Percentiles rank a stretch among this genome's conserved stretches.
These are phyloP conservation scores for Pulveroboletus sp. DNA, from an alignment of 768 basidiomycete species.

Conservation along the genomic window DNA sequence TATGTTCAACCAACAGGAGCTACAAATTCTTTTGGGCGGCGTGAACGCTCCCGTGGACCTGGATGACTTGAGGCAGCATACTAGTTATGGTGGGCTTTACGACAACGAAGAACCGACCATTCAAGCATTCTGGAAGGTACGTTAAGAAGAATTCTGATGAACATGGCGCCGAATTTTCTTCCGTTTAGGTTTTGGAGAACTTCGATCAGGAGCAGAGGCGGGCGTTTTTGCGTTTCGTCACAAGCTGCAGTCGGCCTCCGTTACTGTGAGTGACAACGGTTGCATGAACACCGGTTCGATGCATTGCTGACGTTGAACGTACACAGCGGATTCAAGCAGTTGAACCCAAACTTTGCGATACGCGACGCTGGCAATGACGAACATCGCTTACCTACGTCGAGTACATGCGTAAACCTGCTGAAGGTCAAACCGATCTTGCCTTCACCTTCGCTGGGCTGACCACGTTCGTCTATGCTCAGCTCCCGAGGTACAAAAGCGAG, in stretches of 20 bases:
- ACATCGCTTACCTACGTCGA: slow-evolving; percentile 65
- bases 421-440: slow-evolving; percentile 49
- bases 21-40: slow-evolving; percentile 88
- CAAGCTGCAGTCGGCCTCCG: slow-evolving; percentile 87
- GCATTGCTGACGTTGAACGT: background rate
- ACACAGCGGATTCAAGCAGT: slow-evolving; percentile 74
- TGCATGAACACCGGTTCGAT: background rate
- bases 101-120: slow-evolving; percentile 70
- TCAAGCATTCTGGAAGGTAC: slow-evolving; percentile 76
- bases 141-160: slow-evolving; percentile 15
- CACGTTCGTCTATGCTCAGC: slow-evolving; percentile 35
- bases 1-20: slow-evolving; percentile 97
- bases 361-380: slow-evolving; percentile 76
- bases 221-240: slow-evolving; percentile 83
- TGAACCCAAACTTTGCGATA: slow-evolving; percentile 86
- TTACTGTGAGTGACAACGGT: slow-evolving; percentile 56
- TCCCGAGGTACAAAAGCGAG: slow-evolving; percentile 68
- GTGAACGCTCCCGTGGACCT: slow-evolving; percentile 82
- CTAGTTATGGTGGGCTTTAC: slow-evolving; percentile 80
- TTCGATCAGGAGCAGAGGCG: slow-evolving; percentile 80
- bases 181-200: slow-evolving; percentile 60
- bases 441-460: background rate
- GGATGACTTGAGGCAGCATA: slow-evolving; percentile 72
- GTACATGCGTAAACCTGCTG: slow-evolving; percentile 89
- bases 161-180: background rate